These are phyloP conservation scores for Penicillium alfredii DNA, from an alignment of 495 filamentous ascomycete species.

Conservation along the genomic window DNA sequence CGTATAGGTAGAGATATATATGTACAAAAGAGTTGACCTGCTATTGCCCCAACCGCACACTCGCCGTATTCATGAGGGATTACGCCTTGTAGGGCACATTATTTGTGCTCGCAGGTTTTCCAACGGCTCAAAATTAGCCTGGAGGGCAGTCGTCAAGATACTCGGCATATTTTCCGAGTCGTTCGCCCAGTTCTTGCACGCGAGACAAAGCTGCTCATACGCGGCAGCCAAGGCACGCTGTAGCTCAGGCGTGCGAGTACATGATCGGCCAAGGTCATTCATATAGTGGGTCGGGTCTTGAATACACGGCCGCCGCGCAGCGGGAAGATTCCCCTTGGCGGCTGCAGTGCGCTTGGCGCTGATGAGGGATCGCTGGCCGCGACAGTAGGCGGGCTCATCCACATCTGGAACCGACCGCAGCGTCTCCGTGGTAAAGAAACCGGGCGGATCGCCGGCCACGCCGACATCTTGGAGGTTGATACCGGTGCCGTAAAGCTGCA, in stretches of 20 bases:
- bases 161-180: slow-evolving; percentile 10
- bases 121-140: slow-evolving; percentile 33
- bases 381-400: slow-evolving; percentile 23
- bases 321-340: slow-evolving; percentile 18
- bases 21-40: not conserved
- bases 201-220: slow-evolving; percentile 14
- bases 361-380: slow-evolving; percentile 38
- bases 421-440: slow-evolving; percentile 31
- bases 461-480: slow-evolving; percentile 42
- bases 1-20: not conserved
- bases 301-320: slow-evolving; percentile 41
- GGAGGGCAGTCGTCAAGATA: slow-evolving; percentile 25
- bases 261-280: slow-evolving; percentile 49
- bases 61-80: not conserved
- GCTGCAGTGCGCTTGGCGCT: slow-evolving; percentile 30
- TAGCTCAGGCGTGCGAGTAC: slow-evolving; percentile 26
- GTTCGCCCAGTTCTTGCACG: slow-evolving; percentile 22
- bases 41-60: too few species aligned
- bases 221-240: slow-evolving; percentile 24
- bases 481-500: slow-evolving; percentile 42
- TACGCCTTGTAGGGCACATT: not conserved
- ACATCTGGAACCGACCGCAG: slow-evolving; percentile 1
- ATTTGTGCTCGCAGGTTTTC: slow-evolving; percentile 14
- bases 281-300: slow-evolving; percentile 55
- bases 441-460: slow-evolving; percentile 46